Evolutionary conservation across 2,329 filamentous ascomycete species (phyloP).

Genomic region (Thielaviopsis cerberus): DNA sequence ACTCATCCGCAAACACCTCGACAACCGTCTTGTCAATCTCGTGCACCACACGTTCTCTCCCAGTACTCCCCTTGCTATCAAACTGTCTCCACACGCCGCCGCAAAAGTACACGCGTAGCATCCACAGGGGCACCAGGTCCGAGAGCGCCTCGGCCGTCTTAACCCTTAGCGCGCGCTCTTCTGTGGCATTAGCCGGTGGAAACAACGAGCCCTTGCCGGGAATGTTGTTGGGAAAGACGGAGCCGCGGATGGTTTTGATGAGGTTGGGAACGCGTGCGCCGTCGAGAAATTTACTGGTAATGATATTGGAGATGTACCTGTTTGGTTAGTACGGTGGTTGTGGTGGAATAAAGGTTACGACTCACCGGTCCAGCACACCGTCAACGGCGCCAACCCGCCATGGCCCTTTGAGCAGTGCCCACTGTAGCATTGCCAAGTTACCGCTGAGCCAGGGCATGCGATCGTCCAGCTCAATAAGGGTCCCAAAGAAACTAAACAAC

Average conservation of each 20-base stretch:
- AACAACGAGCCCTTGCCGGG: constrained; percentile 44
- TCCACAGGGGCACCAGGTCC: constrained; percentile 27
- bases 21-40: constrained; percentile 48
- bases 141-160: constrained; percentile 45
- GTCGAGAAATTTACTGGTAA: constrained; percentile 40
- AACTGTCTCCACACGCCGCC: constrained; percentile 16
- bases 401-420: constrained; percentile 53
- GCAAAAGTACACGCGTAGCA: constrained; percentile 33
- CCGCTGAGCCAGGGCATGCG: constrained; percentile 87
- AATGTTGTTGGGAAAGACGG: constrained; percentile 73
- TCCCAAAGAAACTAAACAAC: constrained; percentile 55
- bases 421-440: constrained; percentile 55
- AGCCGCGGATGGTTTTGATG: constrained; percentile 52
- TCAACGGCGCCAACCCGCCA: constrained; percentile 57
- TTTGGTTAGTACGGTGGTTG: not conserved
- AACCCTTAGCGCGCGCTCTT: constrained; percentile 41
- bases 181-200: constrained; percentile 40
- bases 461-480: constrained; percentile 51
- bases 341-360: constrained; percentile 5
- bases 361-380: constrained; percentile 81
- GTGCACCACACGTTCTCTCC: constrained; percentile 26
- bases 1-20: constrained; percentile 58
- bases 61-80: constrained; percentile 23
- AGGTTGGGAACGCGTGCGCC: constrained; percentile 45
- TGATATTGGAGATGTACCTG: constrained; percentile 40